phyloP scores from a whole-genome alignment of 1,139 yeast genomes.

The Saccharomycopsis phalli region DNA sequence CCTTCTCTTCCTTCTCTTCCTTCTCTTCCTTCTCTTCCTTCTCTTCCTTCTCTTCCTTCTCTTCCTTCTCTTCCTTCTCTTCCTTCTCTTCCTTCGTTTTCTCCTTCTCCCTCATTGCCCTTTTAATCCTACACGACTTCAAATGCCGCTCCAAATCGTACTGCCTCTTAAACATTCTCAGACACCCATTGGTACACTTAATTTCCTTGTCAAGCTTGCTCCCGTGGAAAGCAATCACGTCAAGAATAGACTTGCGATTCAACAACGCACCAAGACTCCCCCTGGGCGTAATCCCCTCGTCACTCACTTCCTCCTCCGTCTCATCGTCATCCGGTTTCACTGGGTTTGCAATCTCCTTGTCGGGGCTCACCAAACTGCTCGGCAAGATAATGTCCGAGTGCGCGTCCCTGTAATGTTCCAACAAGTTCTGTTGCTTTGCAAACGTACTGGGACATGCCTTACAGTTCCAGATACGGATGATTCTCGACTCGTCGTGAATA shows the following conservation, averaged over 20 bases:
- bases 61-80: too few relatives aligned
- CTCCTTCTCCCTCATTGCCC: slow-evolving; percentile 1
- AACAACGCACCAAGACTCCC: background rate
- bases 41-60: too few relatives aligned
- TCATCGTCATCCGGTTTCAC: background rate
- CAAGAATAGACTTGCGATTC: slow-evolving; percentile 28
- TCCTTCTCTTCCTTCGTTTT: background rate
- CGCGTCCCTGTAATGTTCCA: slow-evolving; percentile 33
- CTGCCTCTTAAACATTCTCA: slow-evolving; percentile 37
- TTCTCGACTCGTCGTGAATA: slow-evolving; percentile 44
- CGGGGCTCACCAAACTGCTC: background rate
- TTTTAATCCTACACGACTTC: too few relatives aligned
- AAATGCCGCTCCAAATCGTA: slow-evolving; percentile 46
- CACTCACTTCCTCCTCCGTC: background rate
- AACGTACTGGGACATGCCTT: slow-evolving; percentile 35
- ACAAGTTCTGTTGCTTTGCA: slow-evolving; percentile 35
- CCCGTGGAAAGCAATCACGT: slow-evolving; percentile 32
- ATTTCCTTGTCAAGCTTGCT: slow-evolving; percentile 24
- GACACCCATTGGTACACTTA: slow-evolving; percentile 39
- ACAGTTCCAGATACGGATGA: slow-evolving; percentile 57
- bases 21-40: background rate
- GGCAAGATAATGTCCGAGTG: slow-evolving; percentile 28
- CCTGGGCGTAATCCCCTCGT: background rate
- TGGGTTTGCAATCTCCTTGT: background rate
- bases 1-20: background rate